Evolutionary conservation across 1,284 basidiomycete genomes (phyloP).

Genomic region (Rhodotorula sp.): DNA sequence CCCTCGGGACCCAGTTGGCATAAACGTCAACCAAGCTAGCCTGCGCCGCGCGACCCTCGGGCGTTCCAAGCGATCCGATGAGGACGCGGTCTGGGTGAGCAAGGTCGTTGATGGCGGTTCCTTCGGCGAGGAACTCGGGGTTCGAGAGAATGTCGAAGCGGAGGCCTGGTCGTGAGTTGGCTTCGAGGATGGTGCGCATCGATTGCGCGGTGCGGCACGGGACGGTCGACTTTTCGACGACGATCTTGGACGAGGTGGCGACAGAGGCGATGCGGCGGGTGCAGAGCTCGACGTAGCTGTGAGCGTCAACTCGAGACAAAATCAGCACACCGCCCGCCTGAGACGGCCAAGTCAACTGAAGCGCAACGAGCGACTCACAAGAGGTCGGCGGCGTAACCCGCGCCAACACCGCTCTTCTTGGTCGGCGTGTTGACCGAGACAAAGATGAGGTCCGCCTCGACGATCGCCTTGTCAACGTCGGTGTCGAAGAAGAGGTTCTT

Average conservation of each 20-base stretch:
- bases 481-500: slow-evolving; percentile 97
- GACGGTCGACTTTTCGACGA: slow-evolving; percentile 99
- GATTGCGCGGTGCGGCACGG: slow-evolving; percentile 97
- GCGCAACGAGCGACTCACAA: slow-evolving; percentile 61
- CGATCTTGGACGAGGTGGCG: slow-evolving; percentile 89
- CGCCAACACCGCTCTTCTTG: slow-evolving; percentile 95
- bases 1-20: slow-evolving; percentile 86
- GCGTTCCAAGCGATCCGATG: slow-evolving; percentile 88
- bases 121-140: slow-evolving; percentile 98
- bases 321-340: not conserved
- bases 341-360: not conserved
- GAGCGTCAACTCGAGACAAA: not conserved
- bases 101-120: slow-evolving; percentile 89
- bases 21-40: slow-evolving; percentile 75
- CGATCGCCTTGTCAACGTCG: slow-evolving; percentile 88
- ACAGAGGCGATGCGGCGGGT: slow-evolving; percentile 93
- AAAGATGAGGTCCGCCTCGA: slow-evolving; percentile 76
- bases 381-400: slow-evolving; percentile 95
- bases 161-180: slow-evolving; percentile 87
- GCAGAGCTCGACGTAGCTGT: slow-evolving; percentile 90
- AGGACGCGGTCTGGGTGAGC: slow-evolving; percentile 89
- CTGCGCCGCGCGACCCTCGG: slow-evolving; percentile 79
- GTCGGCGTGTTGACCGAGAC: slow-evolving; percentile 88
- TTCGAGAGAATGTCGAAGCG: slow-evolving; percentile 98
- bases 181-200: slow-evolving; percentile 97